These are phyloP conservation scores for Yamadazyma nakazawae DNA, from an alignment of 805 yeast genomes.

Conservation along the genomic window DNA sequence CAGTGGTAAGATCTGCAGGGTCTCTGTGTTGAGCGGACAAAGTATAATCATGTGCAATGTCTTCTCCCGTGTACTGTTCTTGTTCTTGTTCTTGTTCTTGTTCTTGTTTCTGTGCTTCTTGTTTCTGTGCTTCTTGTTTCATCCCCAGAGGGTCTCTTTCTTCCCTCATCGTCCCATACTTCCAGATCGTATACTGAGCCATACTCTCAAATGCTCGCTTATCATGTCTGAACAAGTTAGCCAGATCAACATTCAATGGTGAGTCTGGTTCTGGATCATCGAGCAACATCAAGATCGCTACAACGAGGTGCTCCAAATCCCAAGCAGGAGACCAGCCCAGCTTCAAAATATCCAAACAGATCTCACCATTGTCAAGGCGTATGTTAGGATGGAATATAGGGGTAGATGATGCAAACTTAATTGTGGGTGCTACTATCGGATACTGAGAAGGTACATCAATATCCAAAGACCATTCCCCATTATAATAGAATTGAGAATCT, in stretches of 20 bases:
- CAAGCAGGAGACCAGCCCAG: constrained; percentile 73
- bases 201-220: constrained; percentile 36
- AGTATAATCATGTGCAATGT: no score
- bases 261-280: constrained; percentile 69
- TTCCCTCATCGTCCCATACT: constrained; percentile 21
- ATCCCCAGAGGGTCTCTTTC: not conserved
- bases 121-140: not conserved
- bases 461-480: constrained; percentile 49
- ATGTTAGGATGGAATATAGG: constrained; percentile 43
- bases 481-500: constrained; percentile 48
- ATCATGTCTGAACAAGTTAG: constrained; percentile 52
- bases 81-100: not conserved
- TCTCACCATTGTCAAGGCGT: constrained; percentile 53
- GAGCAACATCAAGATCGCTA: constrained; percentile 55
- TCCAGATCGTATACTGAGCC: constrained; percentile 42
- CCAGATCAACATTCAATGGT: constrained; percentile 69
- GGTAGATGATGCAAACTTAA: constrained; percentile 41
- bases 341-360: constrained; percentile 65
- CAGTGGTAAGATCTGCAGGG: not conserved
- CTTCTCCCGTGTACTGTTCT: no score
- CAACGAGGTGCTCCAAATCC: constrained; percentile 53
- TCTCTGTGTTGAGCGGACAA: not conserved
- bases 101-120: not conserved
- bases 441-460: constrained; percentile 47
- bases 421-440: constrained; percentile 58